Evolutionary conservation across 768 basidiomycete species (phyloP).

Genomic region (Agaricus subrufescens): DNA sequence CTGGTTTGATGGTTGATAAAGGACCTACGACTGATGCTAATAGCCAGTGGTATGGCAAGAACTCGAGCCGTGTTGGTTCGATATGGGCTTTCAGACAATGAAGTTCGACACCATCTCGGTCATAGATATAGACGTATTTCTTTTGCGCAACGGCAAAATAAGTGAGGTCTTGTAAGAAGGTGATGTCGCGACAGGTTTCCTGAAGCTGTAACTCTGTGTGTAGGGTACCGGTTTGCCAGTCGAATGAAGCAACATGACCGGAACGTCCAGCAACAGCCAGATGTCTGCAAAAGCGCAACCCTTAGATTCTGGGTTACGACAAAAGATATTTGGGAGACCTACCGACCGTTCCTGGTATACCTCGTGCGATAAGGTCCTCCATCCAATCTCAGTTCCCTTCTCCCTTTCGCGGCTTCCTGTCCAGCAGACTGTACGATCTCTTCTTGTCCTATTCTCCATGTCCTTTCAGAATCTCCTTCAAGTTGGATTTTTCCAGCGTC

Average conservation of each 20-base stretch:
- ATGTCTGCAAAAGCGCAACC: conserved; percentile 44
- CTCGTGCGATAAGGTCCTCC: conserved; percentile 81
- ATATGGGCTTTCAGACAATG: conserved; percentile 81
- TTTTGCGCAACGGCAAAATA: conserved; percentile 95
- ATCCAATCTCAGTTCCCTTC: conserved; percentile 77
- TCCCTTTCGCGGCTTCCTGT: conserved; percentile 69
- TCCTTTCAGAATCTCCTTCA: conserved; percentile 79
- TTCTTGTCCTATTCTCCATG: conserved; percentile 82
- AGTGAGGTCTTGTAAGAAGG: conserved; percentile 92
- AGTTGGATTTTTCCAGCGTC: conserved; percentile 71
- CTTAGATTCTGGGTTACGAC: neutral
- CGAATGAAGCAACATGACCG: conserved; percentile 91
- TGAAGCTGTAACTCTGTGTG: conserved; percentile 85
- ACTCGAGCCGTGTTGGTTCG: conserved; percentile 87
- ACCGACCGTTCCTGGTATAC: conserved; percentile 92
- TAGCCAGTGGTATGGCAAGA: conserved; percentile 94
- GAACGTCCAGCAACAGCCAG: conserved; percentile 77
- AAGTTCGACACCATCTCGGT: conserved; percentile 88
- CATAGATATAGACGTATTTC: conserved; percentile 95
- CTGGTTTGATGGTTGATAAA: neutral
- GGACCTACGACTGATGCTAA: conserved; percentile 73
- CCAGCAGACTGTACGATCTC: conserved; percentile 69
- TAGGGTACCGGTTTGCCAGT: conserved; percentile 75
- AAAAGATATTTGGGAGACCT: conserved; percentile 3
- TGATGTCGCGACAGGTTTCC: conserved; percentile 91